These are phyloP conservation scores for Ophiocordyceps camponoti-floridani DNA, from an alignment of 2,329 filamentous ascomycete genomes.

Conservation along the genomic window DNA sequence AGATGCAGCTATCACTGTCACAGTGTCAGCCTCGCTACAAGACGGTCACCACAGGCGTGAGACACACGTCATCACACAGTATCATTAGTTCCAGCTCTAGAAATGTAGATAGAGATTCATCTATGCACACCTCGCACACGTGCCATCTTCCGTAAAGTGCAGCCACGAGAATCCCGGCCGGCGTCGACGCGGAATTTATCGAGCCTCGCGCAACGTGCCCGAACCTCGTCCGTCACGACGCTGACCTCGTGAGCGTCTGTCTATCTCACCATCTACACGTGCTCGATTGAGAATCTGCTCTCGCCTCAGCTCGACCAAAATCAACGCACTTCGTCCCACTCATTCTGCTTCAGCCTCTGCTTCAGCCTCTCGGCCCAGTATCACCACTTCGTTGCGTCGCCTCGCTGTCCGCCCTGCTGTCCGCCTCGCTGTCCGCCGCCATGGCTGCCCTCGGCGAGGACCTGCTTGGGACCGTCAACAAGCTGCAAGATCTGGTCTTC, in stretches of 20 bases:
- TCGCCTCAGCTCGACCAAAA: neutral
- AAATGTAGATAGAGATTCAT: too few species aligned
- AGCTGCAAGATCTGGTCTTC: conserved; percentile 95
- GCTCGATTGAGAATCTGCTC: neutral
- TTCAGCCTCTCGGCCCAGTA: neutral
- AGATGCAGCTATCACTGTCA: neutral
- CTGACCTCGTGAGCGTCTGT: neutral
- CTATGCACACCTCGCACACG: neutral
- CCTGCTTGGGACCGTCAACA: conserved; percentile 88
- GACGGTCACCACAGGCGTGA: too few species aligned
- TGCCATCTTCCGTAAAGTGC: neutral
- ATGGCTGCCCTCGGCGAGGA: conserved; percentile 97
- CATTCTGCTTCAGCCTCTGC: neutral
- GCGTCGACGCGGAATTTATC: neutral
- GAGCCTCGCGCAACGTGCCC: neutral
- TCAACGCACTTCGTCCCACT: neutral
- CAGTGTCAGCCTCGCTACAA: neutral
- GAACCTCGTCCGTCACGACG: neutral
- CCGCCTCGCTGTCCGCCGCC: conserved; percentile 8
- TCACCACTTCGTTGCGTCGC: neutral
- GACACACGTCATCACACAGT: neutral
- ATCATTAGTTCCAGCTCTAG: neutral
- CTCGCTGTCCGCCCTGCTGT: neutral
- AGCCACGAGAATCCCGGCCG: neutral
- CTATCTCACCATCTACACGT: neutral